Base-by-base conservation (phyloP, 768 basidiomycete genomes). In the Favolaschia claudopus region DNA sequence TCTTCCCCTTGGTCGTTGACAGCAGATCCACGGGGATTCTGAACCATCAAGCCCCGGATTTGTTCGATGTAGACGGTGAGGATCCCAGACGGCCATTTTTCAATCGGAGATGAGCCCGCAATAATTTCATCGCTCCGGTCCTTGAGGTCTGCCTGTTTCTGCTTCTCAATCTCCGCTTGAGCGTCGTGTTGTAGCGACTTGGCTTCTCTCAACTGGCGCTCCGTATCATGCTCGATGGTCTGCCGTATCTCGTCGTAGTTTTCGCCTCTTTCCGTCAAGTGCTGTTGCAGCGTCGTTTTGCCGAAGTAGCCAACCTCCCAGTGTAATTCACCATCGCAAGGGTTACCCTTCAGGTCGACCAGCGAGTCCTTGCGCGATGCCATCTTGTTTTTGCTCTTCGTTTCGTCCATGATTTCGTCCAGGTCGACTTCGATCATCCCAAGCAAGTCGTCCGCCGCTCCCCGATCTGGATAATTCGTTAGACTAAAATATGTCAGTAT, bases 21-120 rank as follows among this genome's bases (percentile, higher is more conserved):
- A 52, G 85, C 87, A 37, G 82, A 78, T 32, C 83, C 76, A 34
- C 80, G 79, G 15, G 77, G 72, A 65, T 84, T 82, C 70, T 85
- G 82, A 13, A 88, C 73, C 65, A 86, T 85, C 65, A 92, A 76
- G 29, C 85, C 86, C 60, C 77, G 79, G 45, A 90, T 85, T 74
- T 86, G 82, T 67, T 91, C 88, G 28, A 92, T 79, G 55, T 85
- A 76, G 59, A 92, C 76, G 32, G 81, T 82, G 27, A 93, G 67
- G 20, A 92, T 80, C 19, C 91, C 92, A 37, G 82, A 83, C 13
- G 86, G 87, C 82, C 84, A 91, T 49, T 83, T 73, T 1, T 79
- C 77, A 57, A 84, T 82, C 7, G 90, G 89, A 22, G 79, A 77
- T 7, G 85, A 84, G 27, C 63, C 67, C 9, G 75, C 69, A 22